phyloP scores from a whole-genome alignment of 345 rosid species.

The Salix viminalis region DNA sequence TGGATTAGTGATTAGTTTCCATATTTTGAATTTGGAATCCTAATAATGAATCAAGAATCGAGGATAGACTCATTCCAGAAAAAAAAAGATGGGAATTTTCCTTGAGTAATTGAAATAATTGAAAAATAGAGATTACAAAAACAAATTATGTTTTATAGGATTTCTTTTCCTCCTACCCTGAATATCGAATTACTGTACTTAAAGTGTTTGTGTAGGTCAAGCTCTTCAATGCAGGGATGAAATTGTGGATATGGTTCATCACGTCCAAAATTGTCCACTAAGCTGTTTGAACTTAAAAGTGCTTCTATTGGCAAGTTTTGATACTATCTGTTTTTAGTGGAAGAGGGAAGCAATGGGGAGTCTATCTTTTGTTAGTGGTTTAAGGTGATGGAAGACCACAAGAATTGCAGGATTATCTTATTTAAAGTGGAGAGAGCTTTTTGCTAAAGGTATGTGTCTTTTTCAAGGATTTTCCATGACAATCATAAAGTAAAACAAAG shows the following conservation, averaged over 20 bases:
- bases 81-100: too few relatives aligned
- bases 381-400: slow-evolving; percentile 1
- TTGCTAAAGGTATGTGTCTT: too few relatives aligned
- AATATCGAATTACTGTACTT: not conserved
- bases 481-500: too few relatives aligned
- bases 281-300: slow-evolving; percentile 4
- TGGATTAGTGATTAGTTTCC: not conserved
- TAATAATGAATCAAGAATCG: too few relatives aligned
- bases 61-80: too few relatives aligned
- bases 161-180: not conserved
- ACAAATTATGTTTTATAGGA: not conserved
- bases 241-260: not conserved
- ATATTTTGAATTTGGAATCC: too few relatives aligned
- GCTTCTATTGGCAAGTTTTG: not conserved
- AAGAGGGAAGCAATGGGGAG: not conserved
- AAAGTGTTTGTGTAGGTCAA: not conserved
- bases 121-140: not conserved
- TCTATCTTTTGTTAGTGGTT: not conserved
- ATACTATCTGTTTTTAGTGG: not conserved
- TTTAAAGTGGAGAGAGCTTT: not conserved
- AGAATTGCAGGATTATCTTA: not conserved
- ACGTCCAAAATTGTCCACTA: not conserved
- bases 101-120: too few relatives aligned
- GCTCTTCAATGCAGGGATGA: not conserved
- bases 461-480: too few relatives aligned